Evolutionary conservation across 495 filamentous ascomycete species (phyloP), one percentile per base, ranked within the genome.

Genomic region (Xylona heveae): DNA sequence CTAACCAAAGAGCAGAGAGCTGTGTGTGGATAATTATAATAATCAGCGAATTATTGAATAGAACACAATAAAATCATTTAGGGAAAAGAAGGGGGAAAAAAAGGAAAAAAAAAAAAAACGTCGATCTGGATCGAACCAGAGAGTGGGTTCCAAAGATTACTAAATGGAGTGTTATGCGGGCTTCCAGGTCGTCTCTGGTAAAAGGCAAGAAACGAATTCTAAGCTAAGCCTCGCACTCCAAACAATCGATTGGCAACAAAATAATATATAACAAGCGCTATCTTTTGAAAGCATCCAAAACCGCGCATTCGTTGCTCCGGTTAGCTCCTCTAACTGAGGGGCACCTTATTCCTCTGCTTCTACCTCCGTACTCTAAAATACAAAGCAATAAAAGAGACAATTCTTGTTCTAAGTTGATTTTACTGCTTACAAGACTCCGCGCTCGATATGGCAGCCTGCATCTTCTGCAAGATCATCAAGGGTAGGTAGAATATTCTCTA

Each of bases 391-490:
- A 70, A 70, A 70, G 65, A 66, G 66, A 70, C 68, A 65, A 65
- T 62, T 61, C 65, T 58, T 55, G 60, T 70, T 63, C 65, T 62
- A 57, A 44, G 49, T 53, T 61, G 61, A 54, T 38, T 58, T 54
- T 61, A 56, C 50, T 55, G 56, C 56, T 59, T 58, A 56, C 52
- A 52, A 34, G 30, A 30, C 28, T 13, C 23, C 8, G 8, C 23
- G 8, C 1, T 3, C n/a, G 1, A 2, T 9, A 38, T 24, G 55
- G 62, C 73, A 14, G 66, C 78, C 27, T 97, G 88, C 46, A 84
- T 95, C 51, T 97, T 97, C 62, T 97, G 88, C 67, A 91, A 78
- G 48, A 95, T 97, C 50, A 77, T 97, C 57, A 91, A 90, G 63
- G 88, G 83, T 75, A 57, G 37, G 52, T 41, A 1, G 22, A 7